Evolutionary conservation across 805 yeast species (phyloP), one percentile per base, ranked within the genome.

Genomic region (Komagataella kurtzmanii): DNA sequence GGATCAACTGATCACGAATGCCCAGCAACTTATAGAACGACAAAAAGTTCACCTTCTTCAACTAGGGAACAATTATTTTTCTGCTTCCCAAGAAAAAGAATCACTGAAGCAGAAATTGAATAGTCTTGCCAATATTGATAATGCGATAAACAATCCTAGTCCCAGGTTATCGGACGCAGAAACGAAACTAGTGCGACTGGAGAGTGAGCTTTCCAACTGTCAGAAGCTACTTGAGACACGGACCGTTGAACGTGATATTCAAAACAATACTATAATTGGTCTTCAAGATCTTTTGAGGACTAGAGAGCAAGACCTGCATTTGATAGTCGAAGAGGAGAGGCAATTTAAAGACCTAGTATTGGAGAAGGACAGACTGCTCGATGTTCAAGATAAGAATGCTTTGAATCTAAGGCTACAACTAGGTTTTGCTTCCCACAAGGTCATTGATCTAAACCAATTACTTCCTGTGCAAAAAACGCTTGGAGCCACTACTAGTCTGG

Each of bases 31-130:
- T 30, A 30, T 8, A 10, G 40, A 30, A 30, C 8, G 40, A 30
- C 40, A 30, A 14, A 30, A 30, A 14, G 40, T 30, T 30, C 40
- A 30, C 12, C 14, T 30, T 10, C 40, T 30, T 30, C 40, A 30
- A 8, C 14, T 30, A 30, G 40, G 40, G 40, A 30, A 30, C 12
- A 14, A 30, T 30, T 30, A 30, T 14, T 30, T 30, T 30, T 30
- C 40, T 30, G 40, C 40, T 5, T 30, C 40, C 14, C 40, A 30
- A 8, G 40, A 30, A 50, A 21, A 47, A 17, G 57, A 57, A 21
- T 24, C 56, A 50, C 52, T 55, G n/a, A 51, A 50, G 7, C 54
- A 55, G 47, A 60, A 59, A 23, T 51, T 49, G 47, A 55, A 55
- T 6, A 53, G 54, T n/a, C 51, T 57, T 47, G 24, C 45, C 7